phyloP scores from a whole-genome alignment of 176 grass and related monocot species.

The Oryza australiensis region DNA sequence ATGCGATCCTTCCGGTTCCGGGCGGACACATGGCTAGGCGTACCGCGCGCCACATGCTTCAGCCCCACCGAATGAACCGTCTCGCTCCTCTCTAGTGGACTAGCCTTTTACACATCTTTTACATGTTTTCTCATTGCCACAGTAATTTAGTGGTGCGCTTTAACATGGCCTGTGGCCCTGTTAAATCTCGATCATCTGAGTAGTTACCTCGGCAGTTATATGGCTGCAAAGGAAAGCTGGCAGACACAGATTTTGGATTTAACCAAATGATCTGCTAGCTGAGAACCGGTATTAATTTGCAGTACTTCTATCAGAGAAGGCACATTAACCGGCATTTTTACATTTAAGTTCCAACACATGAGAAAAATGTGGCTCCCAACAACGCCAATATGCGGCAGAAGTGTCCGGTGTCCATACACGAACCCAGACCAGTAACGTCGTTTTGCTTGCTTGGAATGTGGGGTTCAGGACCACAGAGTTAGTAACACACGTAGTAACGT shows the following conservation, averaged over 20 bases:
- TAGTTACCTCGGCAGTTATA: too few relatives aligned
- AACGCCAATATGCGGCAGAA: not conserved
- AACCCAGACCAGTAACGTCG: not conserved
- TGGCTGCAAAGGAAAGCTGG: not conserved
- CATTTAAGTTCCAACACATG: not conserved
- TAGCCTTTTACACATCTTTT: too few relatives aligned
- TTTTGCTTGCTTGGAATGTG: constrained; percentile 10
- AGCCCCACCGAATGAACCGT: not conserved
- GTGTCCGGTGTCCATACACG: not conserved
- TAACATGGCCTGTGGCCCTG: too few relatives aligned
- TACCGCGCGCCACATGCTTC: not conserved
- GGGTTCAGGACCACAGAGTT: not conserved
- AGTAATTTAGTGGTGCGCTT: too few relatives aligned
- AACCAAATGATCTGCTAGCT: not conserved
- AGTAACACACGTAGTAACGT: not conserved
- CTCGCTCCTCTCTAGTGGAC: too few relatives aligned
- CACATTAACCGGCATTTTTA: not conserved
- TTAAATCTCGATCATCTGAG: not conserved
- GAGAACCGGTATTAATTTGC: not conserved
- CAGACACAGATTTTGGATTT: not conserved
- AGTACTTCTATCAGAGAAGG: not conserved
- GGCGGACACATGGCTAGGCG: not conserved
- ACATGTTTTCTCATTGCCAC: too few relatives aligned
- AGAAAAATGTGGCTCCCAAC: not conserved
- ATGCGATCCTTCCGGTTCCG: not conserved